Percentiles rank a stretch among this genome's conserved stretches.
phyloP scores from a whole-genome alignment of 1,284 basidiomycete species.

The Rhodotorula sp. region DNA sequence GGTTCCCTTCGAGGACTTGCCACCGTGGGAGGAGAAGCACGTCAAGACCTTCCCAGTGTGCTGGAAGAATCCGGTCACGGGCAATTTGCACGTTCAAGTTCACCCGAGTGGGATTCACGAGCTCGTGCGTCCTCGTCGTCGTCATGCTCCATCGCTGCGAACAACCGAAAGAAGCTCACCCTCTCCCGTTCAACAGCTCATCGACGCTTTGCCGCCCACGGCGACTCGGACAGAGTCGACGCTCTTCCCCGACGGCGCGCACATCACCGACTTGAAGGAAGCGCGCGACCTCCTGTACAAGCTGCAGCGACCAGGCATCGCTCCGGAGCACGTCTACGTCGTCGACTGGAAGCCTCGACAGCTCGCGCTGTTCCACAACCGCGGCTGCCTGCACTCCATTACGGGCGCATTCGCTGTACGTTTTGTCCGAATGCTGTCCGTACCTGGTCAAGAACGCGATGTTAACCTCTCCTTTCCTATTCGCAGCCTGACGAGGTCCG shows the following conservation, averaged over 20 bases:
- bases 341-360: slow-evolving; percentile 65
- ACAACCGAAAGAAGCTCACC: neutral
- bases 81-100: slow-evolving; percentile 67
- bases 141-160: neutral
- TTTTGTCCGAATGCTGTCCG: neutral
- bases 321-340: slow-evolving; percentile 56
- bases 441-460: no score
- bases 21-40: slow-evolving; percentile 69
- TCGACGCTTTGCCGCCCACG: slow-evolving; percentile 63
- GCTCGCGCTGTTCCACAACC: slow-evolving; percentile 58
- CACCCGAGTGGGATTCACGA: slow-evolving; percentile 47
- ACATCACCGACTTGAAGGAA: slow-evolving; percentile 65
- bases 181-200: slow-evolving; percentile 50
- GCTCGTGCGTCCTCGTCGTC: slow-evolving; percentile 19
- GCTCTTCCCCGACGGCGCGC: slow-evolving; percentile 71
- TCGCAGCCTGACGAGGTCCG: slow-evolving; percentile 43
- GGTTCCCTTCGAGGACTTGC: slow-evolving; percentile 63
- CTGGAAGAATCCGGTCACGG: slow-evolving; percentile 83
- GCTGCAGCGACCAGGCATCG: slow-evolving; percentile 78
- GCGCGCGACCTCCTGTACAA: slow-evolving; percentile 71
- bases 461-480: neutral
- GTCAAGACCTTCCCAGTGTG: slow-evolving; percentile 67
- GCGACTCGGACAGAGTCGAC: slow-evolving; percentile 56
- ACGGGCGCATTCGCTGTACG: slow-evolving; percentile 41
- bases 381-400: slow-evolving; percentile 49